Conservation (phyloP, 2,329 filamentous ascomycete species). For the Colletotrichum karsti region DNA sequence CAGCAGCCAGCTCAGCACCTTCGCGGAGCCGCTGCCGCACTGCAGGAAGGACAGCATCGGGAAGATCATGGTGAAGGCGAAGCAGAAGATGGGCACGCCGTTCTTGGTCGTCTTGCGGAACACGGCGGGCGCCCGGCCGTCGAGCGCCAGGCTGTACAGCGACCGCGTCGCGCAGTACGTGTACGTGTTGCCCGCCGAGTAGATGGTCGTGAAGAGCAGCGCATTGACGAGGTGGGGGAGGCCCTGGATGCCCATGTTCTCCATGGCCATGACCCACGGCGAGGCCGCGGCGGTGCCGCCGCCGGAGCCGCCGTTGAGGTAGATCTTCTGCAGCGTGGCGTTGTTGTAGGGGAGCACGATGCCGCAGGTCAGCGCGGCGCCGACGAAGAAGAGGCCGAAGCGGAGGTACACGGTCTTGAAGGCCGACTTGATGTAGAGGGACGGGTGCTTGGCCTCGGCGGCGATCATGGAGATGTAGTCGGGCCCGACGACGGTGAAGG, state of each 20-base stretch:
- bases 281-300: slow-evolving; percentile 42
- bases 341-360: slow-evolving; percentile 75
- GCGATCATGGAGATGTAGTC: slow-evolving; percentile 73
- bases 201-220: slow-evolving; percentile 64
- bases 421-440: slow-evolving; percentile 67
- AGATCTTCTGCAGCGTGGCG: slow-evolving; percentile 58
- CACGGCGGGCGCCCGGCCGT: slow-evolving; percentile 56
- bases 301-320: slow-evolving; percentile 63
- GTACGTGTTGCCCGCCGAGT: slow-evolving; percentile 65
- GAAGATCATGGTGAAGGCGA: slow-evolving; percentile 23
- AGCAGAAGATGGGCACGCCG: slow-evolving; percentile 38
- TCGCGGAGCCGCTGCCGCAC: slow-evolving; percentile 58
- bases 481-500: slow-evolving; percentile 71
- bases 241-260: slow-evolving; percentile 66
- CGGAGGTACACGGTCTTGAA: slow-evolving; percentile 70
- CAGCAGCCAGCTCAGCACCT: slow-evolving; percentile 73
- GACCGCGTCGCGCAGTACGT: slow-evolving; percentile 65
- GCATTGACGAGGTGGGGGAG: slow-evolving; percentile 74
- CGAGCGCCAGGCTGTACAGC: slow-evolving; percentile 64
- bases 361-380: slow-evolving; percentile 72
- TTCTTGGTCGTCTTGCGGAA: slow-evolving; percentile 40
- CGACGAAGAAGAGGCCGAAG: slow-evolving; percentile 56
- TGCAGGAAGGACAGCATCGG: slow-evolving; percentile 29
- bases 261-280: slow-evolving; percentile 73
- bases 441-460: slow-evolving; percentile 71